phyloP scores from a whole-genome alignment of 2,329 filamentous ascomycete genomes.

The Phoma sp. region DNA sequence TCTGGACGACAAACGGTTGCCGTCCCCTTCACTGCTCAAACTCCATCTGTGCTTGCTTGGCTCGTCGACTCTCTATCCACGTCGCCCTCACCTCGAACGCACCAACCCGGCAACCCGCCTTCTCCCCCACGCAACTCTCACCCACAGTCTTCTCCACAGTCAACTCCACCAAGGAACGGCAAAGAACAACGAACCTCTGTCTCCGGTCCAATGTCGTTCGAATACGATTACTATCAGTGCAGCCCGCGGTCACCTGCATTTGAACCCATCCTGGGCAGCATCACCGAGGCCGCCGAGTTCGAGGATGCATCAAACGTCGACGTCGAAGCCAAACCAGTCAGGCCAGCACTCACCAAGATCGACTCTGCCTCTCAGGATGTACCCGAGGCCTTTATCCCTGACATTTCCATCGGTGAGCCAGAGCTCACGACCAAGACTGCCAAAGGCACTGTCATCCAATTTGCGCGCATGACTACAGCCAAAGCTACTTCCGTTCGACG shows the following conservation, averaged over 20 bases:
- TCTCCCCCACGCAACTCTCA: slow-evolving; percentile 14
- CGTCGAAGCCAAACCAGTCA: slow-evolving; percentile 9
- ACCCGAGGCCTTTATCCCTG: slow-evolving; percentile 28
- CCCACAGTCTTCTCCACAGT: slow-evolving; percentile 7
- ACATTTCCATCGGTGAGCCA: slow-evolving; percentile 26
- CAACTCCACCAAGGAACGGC: slow-evolving; percentile 4
- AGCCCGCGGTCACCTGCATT: slow-evolving; percentile 28
- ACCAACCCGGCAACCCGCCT: slow-evolving; percentile 11
- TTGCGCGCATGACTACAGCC: slow-evolving; percentile 23
- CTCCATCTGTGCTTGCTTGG: slow-evolving; percentile 25
- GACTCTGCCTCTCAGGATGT: slow-evolving; percentile 17
- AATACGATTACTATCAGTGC: slow-evolving; percentile 17
- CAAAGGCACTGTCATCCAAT: slow-evolving; percentile 30
- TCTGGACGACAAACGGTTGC: slow-evolving; percentile 12
- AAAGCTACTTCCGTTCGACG: slow-evolving; percentile 27
- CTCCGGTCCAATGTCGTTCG: slow-evolving; percentile 24
- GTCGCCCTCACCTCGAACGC: slow-evolving; percentile 24
- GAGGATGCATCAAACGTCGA: slow-evolving; percentile 17
- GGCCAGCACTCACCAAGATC: slow-evolving; percentile 24
- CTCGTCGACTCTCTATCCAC: slow-evolving; percentile 22
- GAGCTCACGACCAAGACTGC: slow-evolving; percentile 26
- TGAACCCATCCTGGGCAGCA: slow-evolving; percentile 35
- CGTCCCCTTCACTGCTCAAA: slow-evolving; percentile 20
- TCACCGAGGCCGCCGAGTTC: slow-evolving; percentile 34
- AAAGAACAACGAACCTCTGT: slow-evolving; percentile 5